These are phyloP conservation scores for Elsinoe perseae DNA, from an alignment of 2,329 filamentous ascomycete genomes.

Conservation along the genomic window DNA sequence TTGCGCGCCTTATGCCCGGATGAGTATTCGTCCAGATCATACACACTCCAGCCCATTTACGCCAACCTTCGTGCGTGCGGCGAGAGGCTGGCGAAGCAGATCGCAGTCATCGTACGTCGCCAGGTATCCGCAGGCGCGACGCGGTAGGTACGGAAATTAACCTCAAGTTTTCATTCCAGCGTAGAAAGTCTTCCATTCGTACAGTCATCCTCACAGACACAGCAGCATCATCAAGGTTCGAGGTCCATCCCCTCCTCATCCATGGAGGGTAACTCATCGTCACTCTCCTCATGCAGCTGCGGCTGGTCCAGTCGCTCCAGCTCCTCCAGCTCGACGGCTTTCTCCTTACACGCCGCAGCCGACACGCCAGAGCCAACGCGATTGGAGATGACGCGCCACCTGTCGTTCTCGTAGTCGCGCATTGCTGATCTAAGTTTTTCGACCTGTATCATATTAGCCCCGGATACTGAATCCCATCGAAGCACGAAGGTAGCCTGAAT, in stretches of 20 bases:
- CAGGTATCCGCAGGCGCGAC: too few species aligned
- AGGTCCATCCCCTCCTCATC: not conserved
- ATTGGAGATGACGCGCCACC: constrained; percentile 84
- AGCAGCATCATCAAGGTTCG: not conserved
- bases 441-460: constrained; percentile 46
- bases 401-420: constrained; percentile 81
- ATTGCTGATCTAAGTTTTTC: constrained; percentile 68
- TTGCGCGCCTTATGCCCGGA: too few species aligned
- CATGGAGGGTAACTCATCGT: not conserved
- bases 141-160: too few species aligned
- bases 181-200: too few species aligned
- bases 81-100: too few species aligned
- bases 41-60: too few species aligned
- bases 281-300: constrained; percentile 3
- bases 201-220: not conserved
- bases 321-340: constrained; percentile 54
- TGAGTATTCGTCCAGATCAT: too few species aligned
- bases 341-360: constrained; percentile 76
- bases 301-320: constrained; percentile 18
- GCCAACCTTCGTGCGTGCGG: too few species aligned
- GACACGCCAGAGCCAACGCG: constrained; percentile 89
- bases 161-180: too few species aligned
- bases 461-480: too few species aligned
- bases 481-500: too few species aligned
- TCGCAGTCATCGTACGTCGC: too few species aligned